Conservation (phyloP, 2,329 filamentous ascomycete species). For the Neonectria neomacrospora region DNA sequence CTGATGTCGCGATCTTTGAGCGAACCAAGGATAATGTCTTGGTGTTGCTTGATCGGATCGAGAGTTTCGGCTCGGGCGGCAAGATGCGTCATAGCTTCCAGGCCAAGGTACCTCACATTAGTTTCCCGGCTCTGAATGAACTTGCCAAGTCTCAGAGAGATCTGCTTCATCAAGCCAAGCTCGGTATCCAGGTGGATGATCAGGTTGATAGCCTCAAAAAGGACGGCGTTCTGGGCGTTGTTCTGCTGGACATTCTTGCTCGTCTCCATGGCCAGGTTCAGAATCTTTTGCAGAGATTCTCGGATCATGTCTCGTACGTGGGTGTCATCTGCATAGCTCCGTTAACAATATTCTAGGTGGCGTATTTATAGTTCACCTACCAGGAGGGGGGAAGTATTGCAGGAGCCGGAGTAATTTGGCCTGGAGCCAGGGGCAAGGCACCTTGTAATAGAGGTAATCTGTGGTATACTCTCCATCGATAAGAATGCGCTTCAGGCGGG, state of each 20-base stretch:
- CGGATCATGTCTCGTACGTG: conserved; percentile 92
- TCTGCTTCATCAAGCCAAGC: conserved; percentile 93
- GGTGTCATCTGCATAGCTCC: conserved; percentile 76
- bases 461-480: conserved; percentile 89
- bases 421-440: conserved; percentile 98
- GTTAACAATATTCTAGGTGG: conserved; percentile 13
- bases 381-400: conserved; percentile 95
- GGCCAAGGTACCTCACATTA: conserved; percentile 93
- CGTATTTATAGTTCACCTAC: conserved; percentile 59
- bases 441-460: conserved; percentile 98
- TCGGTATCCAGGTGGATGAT: conserved; percentile 98
- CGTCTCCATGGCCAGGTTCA: conserved; percentile 90
- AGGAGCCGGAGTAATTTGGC: conserved; percentile 91
- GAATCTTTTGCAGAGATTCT: conserved; percentile 88
- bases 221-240: conserved; percentile 96
- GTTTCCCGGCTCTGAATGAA: conserved; percentile 98
- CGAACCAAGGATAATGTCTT: conserved; percentile 94
- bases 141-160: conserved; percentile 88
- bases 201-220: conserved; percentile 98
- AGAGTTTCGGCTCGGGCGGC: conserved; percentile 93
- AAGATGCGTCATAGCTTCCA: conserved; percentile 98
- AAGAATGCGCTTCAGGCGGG: conserved; percentile 87
- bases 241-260: conserved; percentile 99
- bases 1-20: conserved; percentile 97
- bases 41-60: conserved; percentile 97